Evolutionary conservation across 305 asterid species (phyloP), one percentile per base, ranked within the genome.

Genomic region (Rubia peregrina): DNA sequence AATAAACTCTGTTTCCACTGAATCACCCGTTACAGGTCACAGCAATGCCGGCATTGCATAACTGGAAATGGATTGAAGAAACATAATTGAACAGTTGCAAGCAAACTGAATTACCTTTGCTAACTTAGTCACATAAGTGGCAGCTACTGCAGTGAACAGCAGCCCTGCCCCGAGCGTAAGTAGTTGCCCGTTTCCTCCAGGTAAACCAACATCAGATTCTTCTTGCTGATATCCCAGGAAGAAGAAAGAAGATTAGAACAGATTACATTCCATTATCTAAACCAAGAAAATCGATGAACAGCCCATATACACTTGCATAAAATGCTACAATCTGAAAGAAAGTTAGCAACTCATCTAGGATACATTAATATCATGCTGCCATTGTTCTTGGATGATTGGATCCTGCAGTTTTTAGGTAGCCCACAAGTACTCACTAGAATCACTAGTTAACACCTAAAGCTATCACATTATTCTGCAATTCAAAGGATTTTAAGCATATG

Each of bases 151-250:
- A 6, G 97, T 92, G 44, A 87, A 89, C 62, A 90, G 80, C 41
- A 92, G 83, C n/a, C 97, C 97, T 68, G 89, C 36, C 44, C 96
- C 98, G 7, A 90, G 97, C 7, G 94, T 89, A 84, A 85, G 69
- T 33, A 92, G 86, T 87, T 87, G 95, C 33, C 90, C 86, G 2
- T 81, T 87, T 56, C 91, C 91, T 81, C 94, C 92, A 4, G 75
- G 49, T 40, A 89, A 76, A 70, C 90, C 92, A 36, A 82, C 19
- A 51, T 81, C 92, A 56, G 97, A 78, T 61, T 85, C 98, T 68
- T 92, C 98, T 90, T 92, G 96, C 98, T 90, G 88, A 61, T 70
- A 70, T 59, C 12, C 70, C 64, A 57, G 64, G 63, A 24, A 46
- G n/a, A 4, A 10, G 22, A 70, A 40, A 26, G 30, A 59, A 14